A percentile compares a stretch with the other conserved stretches of the same genome.
These are phyloP conservation scores for Eragrostis curvula DNA, from an alignment of 176 grass and related monocot species.

Conservation along the genomic window DNA sequence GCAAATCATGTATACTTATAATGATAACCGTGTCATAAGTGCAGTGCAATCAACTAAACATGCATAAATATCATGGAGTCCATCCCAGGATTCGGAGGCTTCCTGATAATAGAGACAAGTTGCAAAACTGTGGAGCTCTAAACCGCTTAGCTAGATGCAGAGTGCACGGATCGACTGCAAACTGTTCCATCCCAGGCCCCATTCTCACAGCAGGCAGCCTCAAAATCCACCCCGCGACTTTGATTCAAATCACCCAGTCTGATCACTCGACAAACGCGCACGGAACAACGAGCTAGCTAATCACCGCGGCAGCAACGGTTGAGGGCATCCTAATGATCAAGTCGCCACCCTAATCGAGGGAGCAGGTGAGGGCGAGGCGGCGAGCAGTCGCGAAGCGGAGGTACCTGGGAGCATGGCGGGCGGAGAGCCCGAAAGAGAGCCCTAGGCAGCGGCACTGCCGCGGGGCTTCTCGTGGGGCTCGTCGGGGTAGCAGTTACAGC, in stretches of 20 bases:
- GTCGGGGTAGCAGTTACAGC: constrained; percentile 44
- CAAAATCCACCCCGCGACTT: not conserved
- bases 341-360: not conserved
- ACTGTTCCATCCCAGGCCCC: not conserved
- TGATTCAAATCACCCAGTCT: not conserved
- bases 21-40: not conserved
- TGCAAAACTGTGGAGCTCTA: not conserved
- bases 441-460: not conserved
- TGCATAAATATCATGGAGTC: not conserved
- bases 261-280: not conserved
- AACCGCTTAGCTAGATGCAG: not conserved
- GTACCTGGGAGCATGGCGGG: constrained; percentile 7
- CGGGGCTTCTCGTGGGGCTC: constrained; percentile 13
- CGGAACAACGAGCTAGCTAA: not conserved
- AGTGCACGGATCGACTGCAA: not conserved
- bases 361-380: too few species aligned
- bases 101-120: not conserved
- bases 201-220: not conserved
- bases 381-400: not conserved
- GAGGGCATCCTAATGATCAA: not conserved
- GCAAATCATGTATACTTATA: not conserved
- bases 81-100: not conserved
- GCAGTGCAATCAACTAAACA: not conserved
- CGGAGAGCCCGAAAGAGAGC: not conserved
- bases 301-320: not conserved